Percentiles rank a stretch among this genome's conserved stretches.
phyloP scores from a whole-genome alignment of 1,284 basidiomycete species.

The Neolentinus lepideus region DNA sequence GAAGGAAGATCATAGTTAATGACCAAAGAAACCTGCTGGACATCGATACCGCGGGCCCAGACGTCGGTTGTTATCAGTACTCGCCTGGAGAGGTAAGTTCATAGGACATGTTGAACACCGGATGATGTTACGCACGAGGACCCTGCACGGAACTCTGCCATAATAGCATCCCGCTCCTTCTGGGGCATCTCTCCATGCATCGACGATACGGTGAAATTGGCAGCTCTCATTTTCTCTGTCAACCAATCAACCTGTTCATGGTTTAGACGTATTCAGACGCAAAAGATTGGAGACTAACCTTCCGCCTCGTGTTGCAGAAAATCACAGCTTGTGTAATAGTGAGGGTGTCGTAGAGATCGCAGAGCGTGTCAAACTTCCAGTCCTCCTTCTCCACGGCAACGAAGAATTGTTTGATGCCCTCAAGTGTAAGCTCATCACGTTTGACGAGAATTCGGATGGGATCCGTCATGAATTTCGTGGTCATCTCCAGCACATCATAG shows the following conservation, averaged over 20 bases:
- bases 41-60: constrained; percentile 98
- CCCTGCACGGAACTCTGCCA: constrained; percentile 96
- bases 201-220: constrained; percentile 95
- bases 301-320: constrained; percentile 98
- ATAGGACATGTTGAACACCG: background rate
- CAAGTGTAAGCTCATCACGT: constrained; percentile 98
- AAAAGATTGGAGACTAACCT: constrained; percentile 42
- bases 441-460: constrained; percentile 98
- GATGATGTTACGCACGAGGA: constrained; percentile 61
- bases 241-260: constrained; percentile 87
- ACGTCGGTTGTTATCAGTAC: constrained; percentile 97
- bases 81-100: constrained; percentile 43
- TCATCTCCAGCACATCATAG: constrained; percentile 99
- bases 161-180: constrained; percentile 97
- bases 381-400: constrained; percentile 99
- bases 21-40: constrained; percentile 96
- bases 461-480: constrained; percentile 99
- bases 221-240: constrained; percentile 96
- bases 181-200: constrained; percentile 99
- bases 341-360: constrained; percentile 96
- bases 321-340: constrained; percentile 99
- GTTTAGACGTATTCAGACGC: background rate
- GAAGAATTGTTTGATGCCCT: constrained; percentile 99
- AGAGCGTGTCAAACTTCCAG: constrained; percentile 99
- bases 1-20: constrained; percentile 97